Evolutionary conservation across 1,139 yeast species (phyloP).

Genomic region (Candida sp.): DNA sequence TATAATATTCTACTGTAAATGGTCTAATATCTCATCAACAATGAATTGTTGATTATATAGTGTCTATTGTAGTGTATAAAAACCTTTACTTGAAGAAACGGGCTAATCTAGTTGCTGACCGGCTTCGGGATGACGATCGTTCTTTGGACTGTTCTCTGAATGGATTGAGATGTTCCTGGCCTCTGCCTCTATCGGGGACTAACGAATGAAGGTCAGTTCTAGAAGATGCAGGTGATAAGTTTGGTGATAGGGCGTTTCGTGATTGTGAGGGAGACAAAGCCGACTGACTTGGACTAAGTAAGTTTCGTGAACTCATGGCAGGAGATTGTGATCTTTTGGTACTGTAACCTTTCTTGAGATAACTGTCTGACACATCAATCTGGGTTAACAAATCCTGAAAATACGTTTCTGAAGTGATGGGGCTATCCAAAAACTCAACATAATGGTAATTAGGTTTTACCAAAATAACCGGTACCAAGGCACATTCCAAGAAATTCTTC

Average conservation of each 20-base stretch:
- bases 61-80: too few relatives aligned
- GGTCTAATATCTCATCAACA: not conserved
- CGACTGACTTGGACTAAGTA: slow-evolving; percentile 3
- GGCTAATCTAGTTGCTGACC: slow-evolving; percentile 12
- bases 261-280: slow-evolving; percentile 18
- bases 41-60: not conserved
- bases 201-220: slow-evolving; percentile 11
- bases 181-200: slow-evolving; percentile 9
- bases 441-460: slow-evolving; percentile 55
- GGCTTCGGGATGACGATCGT: slow-evolving; percentile 14
- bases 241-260: slow-evolving; percentile 11
- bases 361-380: slow-evolving; percentile 18
- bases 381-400: slow-evolving; percentile 27
- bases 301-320: not conserved
- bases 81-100: slow-evolving; percentile 11
- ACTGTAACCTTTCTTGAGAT: slow-evolving; percentile 10
- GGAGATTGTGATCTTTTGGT: not conserved
- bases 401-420: slow-evolving; percentile 27
- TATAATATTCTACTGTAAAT: not conserved
- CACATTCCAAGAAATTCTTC: slow-evolving; percentile 63
- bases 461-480: slow-evolving; percentile 65
- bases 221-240: slow-evolving; percentile 4
- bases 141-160: slow-evolving; percentile 7
- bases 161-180: not conserved
- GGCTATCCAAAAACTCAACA: slow-evolving; percentile 20